These are phyloP conservation scores for barrel medic (Medicago truncatula) DNA, from an alignment of 306 rosid species.

Conservation along the genomic window DNA sequence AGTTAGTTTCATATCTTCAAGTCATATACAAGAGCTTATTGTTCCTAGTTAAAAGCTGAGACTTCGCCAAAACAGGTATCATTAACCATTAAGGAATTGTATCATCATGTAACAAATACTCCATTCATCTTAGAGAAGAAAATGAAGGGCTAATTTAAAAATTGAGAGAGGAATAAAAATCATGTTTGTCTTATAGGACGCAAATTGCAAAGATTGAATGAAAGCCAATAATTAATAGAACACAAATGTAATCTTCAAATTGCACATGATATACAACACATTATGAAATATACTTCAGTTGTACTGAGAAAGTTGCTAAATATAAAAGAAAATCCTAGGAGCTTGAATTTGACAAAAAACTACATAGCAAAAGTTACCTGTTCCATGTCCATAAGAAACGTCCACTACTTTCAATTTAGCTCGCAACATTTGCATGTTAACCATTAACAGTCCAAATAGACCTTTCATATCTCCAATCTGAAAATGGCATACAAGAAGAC, in stretches of 20 bases:
- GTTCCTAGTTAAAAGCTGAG: constrained; percentile 10
- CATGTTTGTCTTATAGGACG: background rate
- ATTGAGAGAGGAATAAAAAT: background rate
- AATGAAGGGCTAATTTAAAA: constrained; percentile 12
- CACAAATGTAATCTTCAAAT: constrained; percentile 20
- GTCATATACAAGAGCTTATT: constrained; percentile 4
- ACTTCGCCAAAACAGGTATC: background rate
- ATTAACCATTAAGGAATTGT: background rate
- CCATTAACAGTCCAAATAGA: constrained; percentile 77
- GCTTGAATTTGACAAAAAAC: constrained; percentile 32
- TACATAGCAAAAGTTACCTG: constrained; percentile 58
- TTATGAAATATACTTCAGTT: constrained; percentile 1
- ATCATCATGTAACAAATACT: constrained; percentile 7
- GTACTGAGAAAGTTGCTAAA: constrained; percentile 10
- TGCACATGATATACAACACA: constrained; percentile 8
- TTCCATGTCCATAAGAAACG: constrained; percentile 70
- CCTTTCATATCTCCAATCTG: constrained; percentile 97
- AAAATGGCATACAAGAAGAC: constrained; percentile 35
- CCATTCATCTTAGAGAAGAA: constrained; percentile 17
- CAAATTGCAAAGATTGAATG: background rate
- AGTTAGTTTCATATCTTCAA: constrained; percentile 40
- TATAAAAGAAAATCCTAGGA: background rate
- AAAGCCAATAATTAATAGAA: background rate
- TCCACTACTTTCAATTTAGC: constrained; percentile 80
- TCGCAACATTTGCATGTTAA: constrained; percentile 79